A percentile compares a stretch with the other conserved stretches of the same genome.
phyloP scores from a whole-genome alignment of 805 yeast species.

The Schwanniomyces occidentalis region DNA sequence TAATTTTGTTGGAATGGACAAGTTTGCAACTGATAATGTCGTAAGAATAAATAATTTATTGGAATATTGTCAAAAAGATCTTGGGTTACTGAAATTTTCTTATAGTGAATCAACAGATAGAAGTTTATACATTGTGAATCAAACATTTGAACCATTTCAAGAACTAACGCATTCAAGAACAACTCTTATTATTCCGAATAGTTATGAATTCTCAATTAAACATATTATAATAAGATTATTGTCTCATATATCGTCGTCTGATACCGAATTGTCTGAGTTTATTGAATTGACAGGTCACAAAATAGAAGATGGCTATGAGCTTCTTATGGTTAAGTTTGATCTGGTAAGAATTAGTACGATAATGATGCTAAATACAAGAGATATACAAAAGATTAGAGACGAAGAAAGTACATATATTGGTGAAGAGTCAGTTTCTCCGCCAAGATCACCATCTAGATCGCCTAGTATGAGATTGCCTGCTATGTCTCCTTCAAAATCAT shows the following conservation, averaged over 20 bases:
- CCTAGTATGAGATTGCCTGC: no score
- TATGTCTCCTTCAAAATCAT: no score
- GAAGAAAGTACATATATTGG: no score
- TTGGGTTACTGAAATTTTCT: conserved; percentile 8
- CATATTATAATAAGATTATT: conserved; percentile 14
- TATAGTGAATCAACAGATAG: no score
- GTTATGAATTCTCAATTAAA: conserved; percentile 9
- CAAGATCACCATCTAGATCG: no score
- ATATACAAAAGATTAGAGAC: neutral
- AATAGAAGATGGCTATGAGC: conserved; percentile 13
- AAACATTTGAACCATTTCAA: no score
- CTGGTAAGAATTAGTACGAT: conserved; percentile 4
- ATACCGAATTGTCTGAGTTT: neutral
- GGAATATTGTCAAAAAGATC: neutral
- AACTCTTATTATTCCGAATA: conserved; percentile 7
- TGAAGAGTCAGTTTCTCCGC: no score
- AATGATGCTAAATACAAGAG: neutral
- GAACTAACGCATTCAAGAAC: no score
- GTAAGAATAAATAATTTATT: conserved; percentile 3
- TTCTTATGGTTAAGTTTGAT: conserved; percentile 21
- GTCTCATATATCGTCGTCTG: no score
- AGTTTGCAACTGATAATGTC: conserved; percentile 1
- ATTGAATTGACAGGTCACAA: conserved; percentile 13
- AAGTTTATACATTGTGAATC: no score
- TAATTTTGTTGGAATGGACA: neutral